phyloP scores from a whole-genome alignment of 2,329 filamentous ascomycete species.

The Lojkania enalia region DNA sequence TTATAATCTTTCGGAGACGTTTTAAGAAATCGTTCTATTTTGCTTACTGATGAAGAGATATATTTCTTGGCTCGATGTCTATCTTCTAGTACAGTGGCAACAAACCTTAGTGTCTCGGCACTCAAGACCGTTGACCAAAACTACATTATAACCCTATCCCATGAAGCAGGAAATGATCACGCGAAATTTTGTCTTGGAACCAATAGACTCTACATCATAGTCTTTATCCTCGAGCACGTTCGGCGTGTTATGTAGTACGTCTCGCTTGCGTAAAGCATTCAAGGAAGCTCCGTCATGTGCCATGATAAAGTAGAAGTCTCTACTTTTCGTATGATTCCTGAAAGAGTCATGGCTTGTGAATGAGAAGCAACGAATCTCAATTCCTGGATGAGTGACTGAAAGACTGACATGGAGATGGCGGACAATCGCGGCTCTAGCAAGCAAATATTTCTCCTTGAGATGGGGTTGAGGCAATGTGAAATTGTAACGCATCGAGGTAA shows the following conservation, averaged over 20 bases:
- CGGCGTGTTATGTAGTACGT: constrained; percentile 22
- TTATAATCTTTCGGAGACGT: no score
- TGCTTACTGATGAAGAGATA: not conserved
- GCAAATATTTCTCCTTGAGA: constrained; percentile 60
- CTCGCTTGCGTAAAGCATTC: constrained; percentile 23
- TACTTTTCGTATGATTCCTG: constrained; percentile 55
- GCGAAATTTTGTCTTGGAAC: constrained; percentile 42
- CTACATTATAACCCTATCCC: constrained; percentile 61
- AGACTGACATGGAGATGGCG: constrained; percentile 61
- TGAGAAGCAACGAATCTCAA: constrained; percentile 54
- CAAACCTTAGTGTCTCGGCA: constrained; percentile 67
- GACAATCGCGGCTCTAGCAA: constrained; percentile 66
- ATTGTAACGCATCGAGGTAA: constrained; percentile 69
- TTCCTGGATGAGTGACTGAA: constrained; percentile 39
- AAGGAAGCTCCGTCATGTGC: constrained; percentile 63
- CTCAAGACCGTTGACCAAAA: constrained; percentile 65
- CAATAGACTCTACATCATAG: constrained; percentile 22
- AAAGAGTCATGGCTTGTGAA: constrained; percentile 57
- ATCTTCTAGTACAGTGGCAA: constrained; percentile 23
- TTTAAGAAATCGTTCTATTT: no score
- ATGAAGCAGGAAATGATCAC: constrained; percentile 61
- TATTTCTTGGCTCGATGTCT: constrained; percentile 2
- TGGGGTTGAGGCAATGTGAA: constrained; percentile 73
- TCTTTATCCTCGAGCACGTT: constrained; percentile 25
- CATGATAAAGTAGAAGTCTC: constrained; percentile 68